phyloP scores from a whole-genome alignment of 768 basidiomycete species.

The Kwoniella botswanensis region DNA sequence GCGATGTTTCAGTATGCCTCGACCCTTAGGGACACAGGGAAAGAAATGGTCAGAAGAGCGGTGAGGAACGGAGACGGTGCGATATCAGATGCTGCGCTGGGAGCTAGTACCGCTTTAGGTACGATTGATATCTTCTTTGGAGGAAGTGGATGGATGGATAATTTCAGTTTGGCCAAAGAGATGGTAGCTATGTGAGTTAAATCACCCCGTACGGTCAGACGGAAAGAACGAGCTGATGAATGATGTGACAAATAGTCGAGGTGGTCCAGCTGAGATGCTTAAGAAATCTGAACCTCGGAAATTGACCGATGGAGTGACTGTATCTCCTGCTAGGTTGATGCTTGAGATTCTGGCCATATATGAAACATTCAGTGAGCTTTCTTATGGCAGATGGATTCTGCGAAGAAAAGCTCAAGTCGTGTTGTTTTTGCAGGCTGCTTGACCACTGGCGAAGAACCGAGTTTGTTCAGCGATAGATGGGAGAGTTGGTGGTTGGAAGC shows the following conservation, averaged over 20 bases:
- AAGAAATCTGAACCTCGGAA: slow-evolving; percentile 41
- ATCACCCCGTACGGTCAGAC: background rate
- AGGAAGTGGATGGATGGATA: slow-evolving; percentile 59
- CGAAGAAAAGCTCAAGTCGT: slow-evolving; percentile 3
- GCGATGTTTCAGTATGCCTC: slow-evolving; percentile 59
- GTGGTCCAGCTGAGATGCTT: slow-evolving; percentile 60
- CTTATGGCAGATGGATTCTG: background rate
- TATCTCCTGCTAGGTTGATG: slow-evolving; percentile 58
- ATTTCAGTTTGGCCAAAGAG: slow-evolving; percentile 59
- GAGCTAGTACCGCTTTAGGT: slow-evolving; percentile 47
- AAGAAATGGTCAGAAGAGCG: slow-evolving; percentile 56
- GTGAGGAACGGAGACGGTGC: slow-evolving; percentile 54
- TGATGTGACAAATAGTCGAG: slow-evolving; percentile 44
- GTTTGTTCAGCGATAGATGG: slow-evolving; percentile 57
- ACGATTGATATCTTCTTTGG: slow-evolving; percentile 62
- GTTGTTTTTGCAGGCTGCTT: slow-evolving; percentile 56
- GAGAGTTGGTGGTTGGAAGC: slow-evolving; percentile 60
- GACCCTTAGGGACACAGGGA: slow-evolving; percentile 58
- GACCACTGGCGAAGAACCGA: slow-evolving; percentile 58
- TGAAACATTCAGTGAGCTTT: slow-evolving; percentile 59
- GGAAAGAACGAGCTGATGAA: background rate
- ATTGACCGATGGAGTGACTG: slow-evolving; percentile 51
- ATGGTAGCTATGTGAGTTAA: slow-evolving; percentile 60
- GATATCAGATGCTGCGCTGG: slow-evolving; percentile 44
- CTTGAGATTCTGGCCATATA: slow-evolving; percentile 62